A percentile compares a stretch with the other conserved stretches of the same genome.
Evolutionary conservation across 1,284 basidiomycete genomes (phyloP).

Genomic region (Cryptococcus sp.): DNA sequence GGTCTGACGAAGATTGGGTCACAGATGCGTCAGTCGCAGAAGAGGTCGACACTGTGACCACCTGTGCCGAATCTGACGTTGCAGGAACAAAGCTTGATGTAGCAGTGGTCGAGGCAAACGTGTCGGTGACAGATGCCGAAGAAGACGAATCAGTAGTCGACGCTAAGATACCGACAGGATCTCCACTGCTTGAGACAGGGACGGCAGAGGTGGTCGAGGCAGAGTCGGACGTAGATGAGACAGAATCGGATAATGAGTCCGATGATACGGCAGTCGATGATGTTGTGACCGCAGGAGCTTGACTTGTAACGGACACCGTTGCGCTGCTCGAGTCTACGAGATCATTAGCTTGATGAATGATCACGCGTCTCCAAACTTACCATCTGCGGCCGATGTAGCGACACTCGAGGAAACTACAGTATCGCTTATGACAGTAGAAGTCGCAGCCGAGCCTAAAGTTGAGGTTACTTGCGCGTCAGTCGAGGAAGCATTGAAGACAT

Average conservation of each 20-base stretch:
- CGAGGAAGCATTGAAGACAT: background rate
- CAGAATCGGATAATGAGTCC: too few species aligned
- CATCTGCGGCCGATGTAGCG: background rate
- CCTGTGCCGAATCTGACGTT: too few species aligned
- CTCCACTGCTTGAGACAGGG: background rate
- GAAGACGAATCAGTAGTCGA: background rate
- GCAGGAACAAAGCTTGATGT: background rate
- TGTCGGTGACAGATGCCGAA: background rate
- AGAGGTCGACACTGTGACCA: background rate
- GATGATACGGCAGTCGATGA: too few species aligned
- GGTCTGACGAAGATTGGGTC: background rate
- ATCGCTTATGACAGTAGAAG: background rate
- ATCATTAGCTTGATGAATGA: too few species aligned
- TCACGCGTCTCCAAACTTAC: too few species aligned
- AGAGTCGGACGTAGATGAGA: too few species aligned
- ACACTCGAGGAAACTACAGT: background rate
- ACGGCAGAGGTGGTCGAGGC: too few species aligned
- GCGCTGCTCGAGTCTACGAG: too few species aligned
- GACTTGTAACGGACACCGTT: too few species aligned
- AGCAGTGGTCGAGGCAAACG: slow-evolving; percentile 1
- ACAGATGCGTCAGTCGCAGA: background rate
- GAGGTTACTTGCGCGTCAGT: slow-evolving; percentile 4
- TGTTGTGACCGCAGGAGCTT: too few species aligned
- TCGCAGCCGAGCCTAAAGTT: slow-evolving; percentile 3
- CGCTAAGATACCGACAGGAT: background rate